These are phyloP conservation scores for Saccharomycopsis babjevae DNA, from an alignment of 805 yeast genomes.

Conservation along the genomic window DNA sequence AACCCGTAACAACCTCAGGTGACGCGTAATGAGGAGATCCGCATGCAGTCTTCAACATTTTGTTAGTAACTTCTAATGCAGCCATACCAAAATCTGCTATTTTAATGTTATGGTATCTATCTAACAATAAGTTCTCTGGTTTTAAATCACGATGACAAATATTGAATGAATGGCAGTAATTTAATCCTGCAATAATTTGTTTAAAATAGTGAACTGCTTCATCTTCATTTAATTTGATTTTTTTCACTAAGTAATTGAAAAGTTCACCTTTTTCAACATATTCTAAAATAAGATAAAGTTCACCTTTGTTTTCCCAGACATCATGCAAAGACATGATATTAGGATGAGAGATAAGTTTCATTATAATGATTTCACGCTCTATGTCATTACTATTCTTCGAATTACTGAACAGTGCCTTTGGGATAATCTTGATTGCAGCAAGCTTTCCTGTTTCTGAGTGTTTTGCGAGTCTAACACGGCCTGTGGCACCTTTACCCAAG, in stretches of 20 bases:
- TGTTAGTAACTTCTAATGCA: slow-evolving; percentile 76
- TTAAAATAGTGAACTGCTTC: slow-evolving; percentile 88
- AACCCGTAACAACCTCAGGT: slow-evolving; percentile 94
- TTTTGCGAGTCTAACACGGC: slow-evolving; percentile 86
- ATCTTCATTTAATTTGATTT: slow-evolving; percentile 77
- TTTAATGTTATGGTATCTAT: slow-evolving; percentile 78
- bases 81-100: slow-evolving; percentile 99
- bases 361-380: slow-evolving; percentile 64
- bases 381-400: slow-evolving; percentile 23
- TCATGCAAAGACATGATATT: slow-evolving; percentile 72
- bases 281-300: slow-evolving; percentile 78
- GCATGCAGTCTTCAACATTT: slow-evolving; percentile 85
- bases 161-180: slow-evolving; percentile 76
- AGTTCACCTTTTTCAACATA: slow-evolving; percentile 97
- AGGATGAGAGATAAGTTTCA: slow-evolving; percentile 71
- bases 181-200: slow-evolving; percentile 75
- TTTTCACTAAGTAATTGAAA: slow-evolving; percentile 81
- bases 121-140: slow-evolving; percentile 72
- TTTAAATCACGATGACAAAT: slow-evolving; percentile 83
- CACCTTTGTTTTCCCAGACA: slow-evolving; percentile 81
- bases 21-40: slow-evolving; percentile 99
- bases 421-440: slow-evolving; percentile 95
- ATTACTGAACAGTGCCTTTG: slow-evolving; percentile 49
- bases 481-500: slow-evolving; percentile 93
- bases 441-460: slow-evolving; percentile 75